Conservation (phyloP, 2,329 filamentous ascomycete species). For the Coniella lustricola region DNA sequence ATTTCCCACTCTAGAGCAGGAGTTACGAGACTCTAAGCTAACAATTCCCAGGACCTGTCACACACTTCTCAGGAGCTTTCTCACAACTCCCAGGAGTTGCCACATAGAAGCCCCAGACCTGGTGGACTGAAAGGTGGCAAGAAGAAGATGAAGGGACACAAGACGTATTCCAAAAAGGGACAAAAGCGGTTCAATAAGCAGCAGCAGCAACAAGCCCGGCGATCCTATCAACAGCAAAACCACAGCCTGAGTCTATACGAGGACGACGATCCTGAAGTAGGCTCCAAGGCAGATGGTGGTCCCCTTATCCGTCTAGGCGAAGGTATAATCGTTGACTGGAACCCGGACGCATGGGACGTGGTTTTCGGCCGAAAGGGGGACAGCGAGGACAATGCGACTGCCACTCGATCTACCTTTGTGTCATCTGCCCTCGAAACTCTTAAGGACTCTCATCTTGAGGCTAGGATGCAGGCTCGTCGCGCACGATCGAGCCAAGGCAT, state of each 20-base stretch:
- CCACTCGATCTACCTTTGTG: slow-evolving; percentile 53
- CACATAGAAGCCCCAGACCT: slow-evolving; percentile 5
- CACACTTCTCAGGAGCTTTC: too few species aligned
- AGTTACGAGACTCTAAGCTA: not conserved
- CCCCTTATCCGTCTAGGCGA: slow-evolving; percentile 75
- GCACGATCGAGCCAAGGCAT: slow-evolving; percentile 68
- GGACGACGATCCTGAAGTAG: slow-evolving; percentile 27
- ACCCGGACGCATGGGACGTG: slow-evolving; percentile 57
- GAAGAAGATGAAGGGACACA: slow-evolving; percentile 41
- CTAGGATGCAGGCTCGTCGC: slow-evolving; percentile 54
- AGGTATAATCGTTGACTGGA: slow-evolving; percentile 84
- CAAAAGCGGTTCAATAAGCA: slow-evolving; percentile 42
- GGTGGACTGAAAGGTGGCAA: slow-evolving; percentile 26
- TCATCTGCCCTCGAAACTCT: slow-evolving; percentile 38
- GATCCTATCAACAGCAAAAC: slow-evolving; percentile 12
- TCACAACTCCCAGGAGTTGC: slow-evolving; percentile 4
- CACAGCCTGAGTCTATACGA: slow-evolving; percentile 23
- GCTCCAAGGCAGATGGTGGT: slow-evolving; percentile 36
- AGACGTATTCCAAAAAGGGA: slow-evolving; percentile 42
- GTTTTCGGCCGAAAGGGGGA: slow-evolving; percentile 53
- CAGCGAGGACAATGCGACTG: slow-evolving; percentile 39
- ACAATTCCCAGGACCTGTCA: not conserved
- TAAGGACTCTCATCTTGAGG: slow-evolving; percentile 58
- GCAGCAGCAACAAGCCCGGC: slow-evolving; percentile 21
- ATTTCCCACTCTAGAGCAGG: not conserved